phyloP scores from a whole-genome alignment of 2,329 filamentous ascomycete genomes.

The Rhynchosporium agropyri region DNA sequence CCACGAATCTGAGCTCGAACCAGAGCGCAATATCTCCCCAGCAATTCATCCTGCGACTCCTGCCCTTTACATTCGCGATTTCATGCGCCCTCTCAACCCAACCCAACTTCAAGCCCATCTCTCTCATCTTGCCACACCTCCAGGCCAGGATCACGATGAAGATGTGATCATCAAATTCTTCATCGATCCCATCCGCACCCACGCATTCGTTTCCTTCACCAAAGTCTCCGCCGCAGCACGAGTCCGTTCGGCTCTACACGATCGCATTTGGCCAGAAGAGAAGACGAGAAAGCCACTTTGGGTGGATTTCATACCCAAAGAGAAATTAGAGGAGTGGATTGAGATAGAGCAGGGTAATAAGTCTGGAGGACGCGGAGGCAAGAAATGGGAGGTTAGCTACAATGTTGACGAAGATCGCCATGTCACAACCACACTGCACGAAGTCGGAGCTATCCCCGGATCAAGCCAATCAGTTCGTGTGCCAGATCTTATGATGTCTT shows the following conservation, averaged over 20 bases:
- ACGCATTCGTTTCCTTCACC: slow-evolving; percentile 78
- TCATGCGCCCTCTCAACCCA: slow-evolving; percentile 83
- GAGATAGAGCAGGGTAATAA: slow-evolving; percentile 60
- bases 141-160: slow-evolving; percentile 52
- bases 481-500: slow-evolving; percentile 35
- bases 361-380: slow-evolving; percentile 46
- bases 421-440: slow-evolving; percentile 59
- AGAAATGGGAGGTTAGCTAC: slow-evolving; percentile 76
- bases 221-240: slow-evolving; percentile 72
- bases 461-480: slow-evolving; percentile 29
- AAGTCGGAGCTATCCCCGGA: slow-evolving; percentile 43
- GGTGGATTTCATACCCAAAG: slow-evolving; percentile 86
- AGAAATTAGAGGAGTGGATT: slow-evolving; percentile 75
- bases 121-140: slow-evolving; percentile 64
- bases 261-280: slow-evolving; percentile 83
- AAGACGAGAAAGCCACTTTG: slow-evolving; percentile 80
- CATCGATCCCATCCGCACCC: slow-evolving; percentile 83
- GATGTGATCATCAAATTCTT: slow-evolving; percentile 69
- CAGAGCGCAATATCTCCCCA: slow-evolving; percentile 48
- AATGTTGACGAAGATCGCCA: slow-evolving; percentile 56
- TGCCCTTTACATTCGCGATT: slow-evolving; percentile 84
- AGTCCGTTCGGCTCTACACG: slow-evolving; percentile 76
- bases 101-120: slow-evolving; percentile 70
- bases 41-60: slow-evolving; percentile 72
- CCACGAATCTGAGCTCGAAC: slow-evolving; percentile 32